Base-by-base conservation (phyloP, 176 grass and related monocot genomes). In the Avena atlantica region DNA sequence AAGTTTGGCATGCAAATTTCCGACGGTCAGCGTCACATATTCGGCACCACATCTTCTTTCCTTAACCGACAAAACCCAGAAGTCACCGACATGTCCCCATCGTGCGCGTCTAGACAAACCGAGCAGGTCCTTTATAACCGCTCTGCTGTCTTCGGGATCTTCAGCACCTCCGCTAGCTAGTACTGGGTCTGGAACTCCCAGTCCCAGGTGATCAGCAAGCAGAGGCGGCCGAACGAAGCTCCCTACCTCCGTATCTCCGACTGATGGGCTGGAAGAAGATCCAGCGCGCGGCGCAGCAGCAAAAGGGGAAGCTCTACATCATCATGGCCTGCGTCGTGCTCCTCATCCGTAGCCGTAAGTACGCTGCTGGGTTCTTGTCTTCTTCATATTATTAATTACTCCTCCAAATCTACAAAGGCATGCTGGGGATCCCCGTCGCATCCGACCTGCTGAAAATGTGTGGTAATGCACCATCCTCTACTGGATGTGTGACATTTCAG, bases 231-330 rank as follows among this genome's bases (percentile, higher is more conserved):
- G 67, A 6, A 17, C 19, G 55, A 57, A 53, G 73, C 44, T 57
- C 81, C 52, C 31, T 34, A 34, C 31, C 31, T 3, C 17, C 65
- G 6, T 42, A 42, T 57, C 4, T 11, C 3, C 2, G 23, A 34
- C 8, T 6, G 23, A 84, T 84, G 82, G 55, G 48, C 48, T 3
- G 82, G 76, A 75, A 36, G 83, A 86, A 86, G 79, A 76, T 44
- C 42, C 61, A 85, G 79, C 29, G 12, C 20, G 71, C 84, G 16
- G 78, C 88, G 63, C 78, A 74, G 88, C 78, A 82, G 79, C 84
- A 86, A 78, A 67, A 71, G 78, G 79, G 51, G 42, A 90, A 70
- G 84, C 84, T 90, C 62, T 78, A 53, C 21, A 90, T 90, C 79
- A 78, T 90, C 63, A n/a, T 59, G 4, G 88, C 62, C 72, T 90